Evolutionary conservation across 1,284 basidiomycete species (phyloP), one percentile per base, ranked within the genome.

Genomic region (Fomes fomentarius): DNA sequence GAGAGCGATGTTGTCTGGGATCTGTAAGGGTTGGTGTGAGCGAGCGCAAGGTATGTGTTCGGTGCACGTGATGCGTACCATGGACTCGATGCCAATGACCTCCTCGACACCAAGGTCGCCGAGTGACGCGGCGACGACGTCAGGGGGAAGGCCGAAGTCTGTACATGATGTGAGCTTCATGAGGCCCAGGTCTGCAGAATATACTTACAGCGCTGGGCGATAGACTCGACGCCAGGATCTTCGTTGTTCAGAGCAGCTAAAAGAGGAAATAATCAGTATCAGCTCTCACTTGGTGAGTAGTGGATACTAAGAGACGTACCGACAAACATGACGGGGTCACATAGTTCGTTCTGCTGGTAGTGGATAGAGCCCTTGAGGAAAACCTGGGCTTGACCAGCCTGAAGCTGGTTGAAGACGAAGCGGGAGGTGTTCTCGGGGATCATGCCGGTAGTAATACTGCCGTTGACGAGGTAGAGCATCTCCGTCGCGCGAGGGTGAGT

Each of bases 401-500:
- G 56, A 25, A 75, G 55, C 31, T 63, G 64, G 52, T 70, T 71
- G 60, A 65, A 57, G 48, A 74, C 64, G 54, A 72, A 71, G 39
- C 72, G 69, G 4, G 63, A 67, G 26, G 66, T 67, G 55, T 73
- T 74, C 64, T 75, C 72, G 4, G 64, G 60, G 48, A 75, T 62
- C 60, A 71, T 68, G 35, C 72, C 72, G 5, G 62, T 64, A 24
- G 65, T 63, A 35, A 74, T 52, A 15, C 68, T 68, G 22, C 68
- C 68, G 59, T 72, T 73, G 37, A 74, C 61, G 45, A 65, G 53
- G 56, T 69, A 67, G 51, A 73, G 64, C 50, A 75, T 69, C 63
- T 74, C 73, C 14, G 71, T 68, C 2, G 71, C 72, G 21, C 72
- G 71, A 3, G 72, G 72, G 52, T 75, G 72, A 17, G 64, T 70